Evolutionary conservation across 2,329 filamentous ascomycete genomes (phyloP), one percentile per base, ranked within the genome.

Genomic region (Penicillium glabrum): DNA sequence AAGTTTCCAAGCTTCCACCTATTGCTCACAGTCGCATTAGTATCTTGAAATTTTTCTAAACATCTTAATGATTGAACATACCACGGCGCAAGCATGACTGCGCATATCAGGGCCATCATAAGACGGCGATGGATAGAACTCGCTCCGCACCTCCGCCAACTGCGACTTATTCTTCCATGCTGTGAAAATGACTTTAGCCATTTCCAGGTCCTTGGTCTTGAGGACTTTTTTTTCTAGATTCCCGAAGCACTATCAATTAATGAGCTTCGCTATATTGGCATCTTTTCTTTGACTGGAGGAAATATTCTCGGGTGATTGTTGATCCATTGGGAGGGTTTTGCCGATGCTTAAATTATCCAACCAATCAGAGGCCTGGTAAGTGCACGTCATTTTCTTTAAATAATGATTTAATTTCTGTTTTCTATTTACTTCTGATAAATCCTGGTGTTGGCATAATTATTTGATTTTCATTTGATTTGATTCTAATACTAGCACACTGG

Each of bases 1-100:
- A 23, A 77, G 46, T 56, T 79, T 79, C 77, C 77, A 79, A 2
- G 70, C 72, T 55, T 67, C 72, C n/a, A 79, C 74, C 77, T 79
- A 16, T 41, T 7, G 6, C 23, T 41, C 19, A 23, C 7, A 9
- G 9, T 35, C 31, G 21, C 0, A 1, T 58, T 33, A 58, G 51
- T 13, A 43, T 19, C 11, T 11, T 4, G 1, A 19, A 19, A 21
- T 11, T 29, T 19, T 11, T 19, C 14, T n/a, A 8, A 14, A 48
- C 4, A 6, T 23, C 10, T 9, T 1, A 24, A 27, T 9, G 50
- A 41, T 33, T 29, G 49, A 47, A 61, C 71, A 55, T 76, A 78
- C 75, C 59, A 67, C 71, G 39, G 69, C 72, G 59, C 75, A 77
- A 54, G 75, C 75, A 48, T 69, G 65, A 14, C 69, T 64, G 46